A percentile compares a stretch with the other conserved stretches of the same genome.
These are phyloP conservation scores for Penicillium thymicola DNA, from an alignment of 2,329 filamentous ascomycete genomes.

Conservation along the genomic window DNA sequence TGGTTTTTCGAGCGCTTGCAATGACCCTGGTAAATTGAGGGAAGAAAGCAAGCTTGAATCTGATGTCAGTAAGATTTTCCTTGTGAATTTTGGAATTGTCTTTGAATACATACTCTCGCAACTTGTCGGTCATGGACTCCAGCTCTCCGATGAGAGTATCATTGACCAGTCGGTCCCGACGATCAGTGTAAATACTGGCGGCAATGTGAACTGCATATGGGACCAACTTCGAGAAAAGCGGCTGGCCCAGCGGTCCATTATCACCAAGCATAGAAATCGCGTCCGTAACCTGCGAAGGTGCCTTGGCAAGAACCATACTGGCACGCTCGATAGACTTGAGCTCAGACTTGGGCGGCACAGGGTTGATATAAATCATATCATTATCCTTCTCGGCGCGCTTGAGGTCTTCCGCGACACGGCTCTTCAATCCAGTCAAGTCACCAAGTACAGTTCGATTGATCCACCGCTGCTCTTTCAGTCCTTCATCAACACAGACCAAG, in stretches of 20 bases:
- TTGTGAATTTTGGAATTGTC: too few species aligned
- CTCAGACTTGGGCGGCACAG: constrained; percentile 84
- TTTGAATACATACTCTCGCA: constrained; percentile 60
- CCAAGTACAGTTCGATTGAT: constrained; percentile 77
- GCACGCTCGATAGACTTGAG: constrained; percentile 81
- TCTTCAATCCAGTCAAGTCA: constrained; percentile 80
- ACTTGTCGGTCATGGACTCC: constrained; percentile 72
- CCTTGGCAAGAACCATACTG: constrained; percentile 76
- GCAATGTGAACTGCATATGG: constrained; percentile 95
- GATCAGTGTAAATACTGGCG: constrained; percentile 90
- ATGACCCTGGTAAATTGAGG: constrained; percentile 82
- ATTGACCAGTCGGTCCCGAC: constrained; percentile 85
- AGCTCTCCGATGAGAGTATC: constrained; percentile 81
- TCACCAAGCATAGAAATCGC: constrained; percentile 79
- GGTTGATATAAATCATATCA: constrained; percentile 84
- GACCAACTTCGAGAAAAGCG: constrained; percentile 85
- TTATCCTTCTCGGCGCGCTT: constrained; percentile 95
- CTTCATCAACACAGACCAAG: constrained; percentile 77
- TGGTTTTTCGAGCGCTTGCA: constrained; percentile 93
- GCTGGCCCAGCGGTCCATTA: constrained; percentile 73
- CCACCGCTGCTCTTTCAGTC: constrained; percentile 77
- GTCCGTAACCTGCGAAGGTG: constrained; percentile 77
- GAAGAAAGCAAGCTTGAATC: constrained; percentile 61
- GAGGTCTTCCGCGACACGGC: constrained; percentile 76
- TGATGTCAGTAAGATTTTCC: constrained; percentile 9